Conservation (phyloP, 371 early-diverging fungal species). For the Syncephalastrum racemosum region DNA sequence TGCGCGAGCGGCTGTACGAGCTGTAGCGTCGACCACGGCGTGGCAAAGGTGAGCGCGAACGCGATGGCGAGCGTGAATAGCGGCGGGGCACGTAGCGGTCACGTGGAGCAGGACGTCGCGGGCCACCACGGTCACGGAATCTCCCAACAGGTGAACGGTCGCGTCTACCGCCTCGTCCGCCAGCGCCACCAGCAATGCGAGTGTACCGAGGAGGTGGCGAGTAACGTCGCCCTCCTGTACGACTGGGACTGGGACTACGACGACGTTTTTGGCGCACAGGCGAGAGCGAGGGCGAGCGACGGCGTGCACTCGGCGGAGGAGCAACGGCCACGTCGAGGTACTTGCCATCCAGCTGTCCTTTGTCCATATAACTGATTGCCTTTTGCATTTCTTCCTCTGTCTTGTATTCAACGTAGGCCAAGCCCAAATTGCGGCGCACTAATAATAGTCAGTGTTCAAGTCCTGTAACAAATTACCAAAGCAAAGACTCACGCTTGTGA, state of each 20-base stretch:
- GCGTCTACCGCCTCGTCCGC: not conserved
- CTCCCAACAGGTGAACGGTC: not conserved
- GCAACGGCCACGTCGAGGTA: conserved; percentile 26
- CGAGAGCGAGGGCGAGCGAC: conserved; percentile 28
- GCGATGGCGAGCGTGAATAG: conserved; percentile 24
- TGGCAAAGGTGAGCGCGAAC: conserved; percentile 33
- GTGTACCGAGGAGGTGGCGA: conserved; percentile 28
- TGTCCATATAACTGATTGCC: conserved; percentile 57
- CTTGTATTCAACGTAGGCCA: conserved; percentile 57
- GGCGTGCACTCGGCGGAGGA: conserved; percentile 28
- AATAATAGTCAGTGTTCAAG: not conserved
- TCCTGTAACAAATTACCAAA: not conserved
- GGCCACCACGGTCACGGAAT: conserved; percentile 16
- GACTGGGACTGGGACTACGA: conserved; percentile 37
- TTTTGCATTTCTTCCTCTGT: conserved; percentile 52
- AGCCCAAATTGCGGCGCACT: conserved; percentile 56
- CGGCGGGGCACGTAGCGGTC: conserved; percentile 17
- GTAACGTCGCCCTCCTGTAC: not conserved
- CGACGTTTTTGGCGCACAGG: conserved; percentile 5
- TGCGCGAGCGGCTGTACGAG: conserved; percentile 33
- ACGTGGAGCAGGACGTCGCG: conserved; percentile 10
- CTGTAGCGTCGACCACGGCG: conserved; percentile 23
- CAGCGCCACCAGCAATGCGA: conserved; percentile 21
- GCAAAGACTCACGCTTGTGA: conserved; percentile 29
- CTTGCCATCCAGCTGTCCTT: conserved; percentile 63